Conservation (phyloP, 345 rosid species). For the Dovyalis caffra region DNA sequence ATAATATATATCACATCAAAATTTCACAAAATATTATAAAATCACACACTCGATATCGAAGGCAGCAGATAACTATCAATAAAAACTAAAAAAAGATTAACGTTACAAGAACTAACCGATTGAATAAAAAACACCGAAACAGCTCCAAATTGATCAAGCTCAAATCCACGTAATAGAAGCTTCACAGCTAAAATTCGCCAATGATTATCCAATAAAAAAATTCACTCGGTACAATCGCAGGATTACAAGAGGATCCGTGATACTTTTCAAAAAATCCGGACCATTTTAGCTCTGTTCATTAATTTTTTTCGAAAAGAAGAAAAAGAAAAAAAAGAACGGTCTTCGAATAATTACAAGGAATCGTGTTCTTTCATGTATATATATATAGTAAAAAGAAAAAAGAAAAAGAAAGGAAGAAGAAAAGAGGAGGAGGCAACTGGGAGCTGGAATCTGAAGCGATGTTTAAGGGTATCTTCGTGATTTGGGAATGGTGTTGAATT, state of each 20-base stretch:
- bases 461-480: neutral
- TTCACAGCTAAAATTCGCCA: neutral
- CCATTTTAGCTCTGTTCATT: neutral
- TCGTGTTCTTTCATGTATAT: neutral
- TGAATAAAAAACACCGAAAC: neutral
- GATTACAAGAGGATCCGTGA: neutral
- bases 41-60: neutral
- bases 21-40: neutral
- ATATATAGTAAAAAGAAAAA: neutral
- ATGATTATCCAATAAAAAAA: neutral
- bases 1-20: neutral
- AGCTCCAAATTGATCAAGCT: slow-evolving; percentile 2
- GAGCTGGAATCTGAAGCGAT: neutral
- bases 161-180: neutral
- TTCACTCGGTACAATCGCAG: neutral
- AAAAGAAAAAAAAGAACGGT: neutral
- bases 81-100: neutral
- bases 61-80: neutral
- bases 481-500: neutral
- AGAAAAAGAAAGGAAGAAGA: neutral
- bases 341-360: neutral
- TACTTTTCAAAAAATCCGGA: neutral
- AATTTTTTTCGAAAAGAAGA: neutral
- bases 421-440: neutral
- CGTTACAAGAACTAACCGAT: neutral